A percentile compares a stretch with the other conserved stretches of the same genome.
These are phyloP conservation scores for Aegilops tauschii DNA, from an alignment of 176 grass and related monocot genomes.

Conservation along the genomic window DNA sequence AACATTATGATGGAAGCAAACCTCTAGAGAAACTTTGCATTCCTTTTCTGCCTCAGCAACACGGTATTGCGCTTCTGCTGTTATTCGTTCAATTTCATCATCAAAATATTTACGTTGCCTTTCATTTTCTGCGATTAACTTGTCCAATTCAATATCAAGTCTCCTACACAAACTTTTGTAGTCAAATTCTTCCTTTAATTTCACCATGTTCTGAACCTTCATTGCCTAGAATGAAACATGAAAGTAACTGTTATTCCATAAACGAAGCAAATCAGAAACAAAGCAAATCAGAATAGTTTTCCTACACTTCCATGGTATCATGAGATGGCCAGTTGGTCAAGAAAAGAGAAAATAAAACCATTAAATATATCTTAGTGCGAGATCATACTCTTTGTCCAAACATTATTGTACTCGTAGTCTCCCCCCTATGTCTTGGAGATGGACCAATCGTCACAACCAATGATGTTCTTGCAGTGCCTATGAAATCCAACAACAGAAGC, in stretches of 20 bases:
- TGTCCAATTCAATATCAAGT: conserved; percentile 93
- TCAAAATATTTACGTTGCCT: conserved; percentile 89
- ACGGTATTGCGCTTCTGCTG: conserved; percentile 69
- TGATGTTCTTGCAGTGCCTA: conserved; percentile 98
- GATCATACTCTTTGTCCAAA: conserved; percentile 95
- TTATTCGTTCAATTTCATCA: conserved; percentile 90
- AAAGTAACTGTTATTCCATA: conserved; percentile 22
- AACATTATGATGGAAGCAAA: conserved; percentile 37
- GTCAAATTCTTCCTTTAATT: conserved; percentile 98
- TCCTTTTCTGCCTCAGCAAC: conserved; percentile 74
- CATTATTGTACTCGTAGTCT: conserved; percentile 99
- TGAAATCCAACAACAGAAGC: conserved; percentile 38
- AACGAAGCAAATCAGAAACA: background rate
- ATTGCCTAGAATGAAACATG: conserved; percentile 65
- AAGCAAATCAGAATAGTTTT: background rate
- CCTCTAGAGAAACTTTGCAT: conserved; percentile 72
- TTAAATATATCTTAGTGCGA: conserved; percentile 15
- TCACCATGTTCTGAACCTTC: conserved; percentile 99
- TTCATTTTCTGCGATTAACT: conserved; percentile 94
- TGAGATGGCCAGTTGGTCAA: conserved; percentile 8
- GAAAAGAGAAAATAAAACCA: conserved; percentile 3
- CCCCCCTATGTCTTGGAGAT: conserved; percentile 93
- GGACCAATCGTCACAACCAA: conserved; percentile 98
- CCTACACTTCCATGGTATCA: background rate
- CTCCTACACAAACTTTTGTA: conserved; percentile 98